Evolutionary conservation across 1,139 yeast species (phyloP).

Genomic region (Diutina scorzettiae): DNA sequence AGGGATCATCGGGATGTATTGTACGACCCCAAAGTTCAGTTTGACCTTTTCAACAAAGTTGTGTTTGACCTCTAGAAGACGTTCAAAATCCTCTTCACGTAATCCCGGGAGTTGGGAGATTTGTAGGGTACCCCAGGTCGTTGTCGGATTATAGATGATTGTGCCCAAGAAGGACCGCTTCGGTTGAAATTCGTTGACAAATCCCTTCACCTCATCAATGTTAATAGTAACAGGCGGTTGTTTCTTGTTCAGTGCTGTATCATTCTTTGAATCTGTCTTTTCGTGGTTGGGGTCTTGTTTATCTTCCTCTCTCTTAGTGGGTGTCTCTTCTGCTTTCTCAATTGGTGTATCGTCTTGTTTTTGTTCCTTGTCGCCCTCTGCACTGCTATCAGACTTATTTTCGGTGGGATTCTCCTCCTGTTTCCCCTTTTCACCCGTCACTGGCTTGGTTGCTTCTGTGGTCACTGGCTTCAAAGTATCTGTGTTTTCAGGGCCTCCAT

Average conservation of each 20-base stretch:
- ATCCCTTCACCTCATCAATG: background rate
- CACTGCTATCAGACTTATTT: no score
- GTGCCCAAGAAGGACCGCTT: conserved; percentile 32
- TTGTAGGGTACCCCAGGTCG: conserved; percentile 34
- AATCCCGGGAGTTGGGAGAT: conserved; percentile 24
- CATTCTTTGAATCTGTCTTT: background rate
- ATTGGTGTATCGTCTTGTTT: no score
- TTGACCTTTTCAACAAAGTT: conserved; percentile 16
- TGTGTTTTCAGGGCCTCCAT: no score
- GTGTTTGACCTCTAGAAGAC: conserved; percentile 20
- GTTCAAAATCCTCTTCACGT: conserved; percentile 21
- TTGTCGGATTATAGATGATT: conserved; percentile 45
- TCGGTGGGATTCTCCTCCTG: no score
- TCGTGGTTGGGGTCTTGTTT: no score
- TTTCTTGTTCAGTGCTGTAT: no score
- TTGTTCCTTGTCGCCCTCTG: no score
- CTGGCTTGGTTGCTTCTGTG: background rate
- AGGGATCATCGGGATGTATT: conserved; percentile 30
- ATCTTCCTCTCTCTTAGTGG: no score
- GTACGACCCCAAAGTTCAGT: conserved; percentile 8
- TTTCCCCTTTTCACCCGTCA: no score
- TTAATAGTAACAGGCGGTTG: background rate
- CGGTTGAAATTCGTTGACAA: background rate
- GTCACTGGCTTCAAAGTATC: background rate
- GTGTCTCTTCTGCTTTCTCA: no score